Evolutionary conservation across 1,139 yeast genomes (phyloP), one percentile per base, ranked within the genome.

Genomic region (Blastobotrys petasosporus): DNA sequence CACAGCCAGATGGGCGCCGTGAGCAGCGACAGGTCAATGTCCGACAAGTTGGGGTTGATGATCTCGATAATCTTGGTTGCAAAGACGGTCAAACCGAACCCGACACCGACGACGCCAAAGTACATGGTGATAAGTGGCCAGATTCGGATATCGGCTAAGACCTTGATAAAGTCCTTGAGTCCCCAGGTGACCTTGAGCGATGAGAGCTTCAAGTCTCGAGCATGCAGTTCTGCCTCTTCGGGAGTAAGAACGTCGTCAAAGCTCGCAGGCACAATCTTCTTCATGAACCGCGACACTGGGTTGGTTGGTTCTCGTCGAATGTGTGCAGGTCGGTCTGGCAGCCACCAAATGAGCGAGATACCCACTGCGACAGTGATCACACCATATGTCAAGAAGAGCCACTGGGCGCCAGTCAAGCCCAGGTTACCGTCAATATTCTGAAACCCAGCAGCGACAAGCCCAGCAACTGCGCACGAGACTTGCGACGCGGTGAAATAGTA

Each of bases 401-500:
- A 86, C 68, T 84, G 90, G 84, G 88, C 87, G 29, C 95, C 96
- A 39, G 82, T 75, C 48, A 71, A 69, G 1, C 95, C 95, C 33
- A 78, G 66, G 20, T 61, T 68, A 46, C 83, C 83, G 60, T 86
- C 90, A 77, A 86, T 82, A 57, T 76, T 80, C 61, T 86, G 95
- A 67, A 86, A 84, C 0, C 94, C 95, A 3, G 95, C 95, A 47
- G 85, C 77, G 7, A 86, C 86, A 47, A 86, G 71, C 12, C 95
- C 95, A 8, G 92, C 88, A 5, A 79, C 90, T 9, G 94, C 82
- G 1, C 95, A 92, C 34, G 92, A 80, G 13, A 87, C 66, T 65
- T 87, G 95, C 0, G 95, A 95, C 13, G 96, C 95, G 1, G 95
- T 85, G 64, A 82, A 87, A 64, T 87, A 87, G 67, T 84, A 86